Conservation (phyloP, 208 protist genomes). For the Trypanosoma caninum region DNA sequence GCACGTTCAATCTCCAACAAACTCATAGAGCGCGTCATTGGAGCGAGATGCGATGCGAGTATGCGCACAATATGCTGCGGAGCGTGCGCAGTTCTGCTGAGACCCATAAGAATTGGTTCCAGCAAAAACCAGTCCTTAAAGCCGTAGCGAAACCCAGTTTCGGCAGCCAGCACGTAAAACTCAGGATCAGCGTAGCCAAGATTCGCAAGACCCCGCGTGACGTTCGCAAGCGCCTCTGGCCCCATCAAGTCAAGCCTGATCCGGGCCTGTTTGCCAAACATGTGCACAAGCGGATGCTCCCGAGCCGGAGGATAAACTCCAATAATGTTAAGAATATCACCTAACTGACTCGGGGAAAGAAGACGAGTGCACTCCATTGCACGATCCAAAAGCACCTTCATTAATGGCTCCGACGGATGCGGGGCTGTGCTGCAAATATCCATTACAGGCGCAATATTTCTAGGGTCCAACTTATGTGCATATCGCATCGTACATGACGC, state of each 20-base stretch:
- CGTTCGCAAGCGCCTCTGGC: slow-evolving; percentile 34
- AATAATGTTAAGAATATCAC: slow-evolving; percentile 61
- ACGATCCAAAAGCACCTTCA: slow-evolving; percentile 61
- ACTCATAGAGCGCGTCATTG: slow-evolving; percentile 69
- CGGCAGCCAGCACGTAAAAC: slow-evolving; percentile 68
- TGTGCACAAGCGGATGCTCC: slow-evolving; percentile 54
- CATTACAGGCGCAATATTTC: slow-evolving; percentile 67
- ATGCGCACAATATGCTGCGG: slow-evolving; percentile 48
- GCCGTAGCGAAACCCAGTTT: slow-evolving; percentile 66
- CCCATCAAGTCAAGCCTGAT: slow-evolving; percentile 77
- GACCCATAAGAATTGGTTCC: slow-evolving; percentile 76
- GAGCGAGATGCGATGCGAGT: slow-evolving; percentile 54
- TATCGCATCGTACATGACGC: slow-evolving; percentile 37
- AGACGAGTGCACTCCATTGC: slow-evolving; percentile 57
- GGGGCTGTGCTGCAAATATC: slow-evolving; percentile 76
- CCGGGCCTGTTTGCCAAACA: slow-evolving; percentile 66
- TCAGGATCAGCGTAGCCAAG: slow-evolving; percentile 71
- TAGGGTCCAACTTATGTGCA: slow-evolving; percentile 37
- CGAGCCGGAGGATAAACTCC: slow-evolving; percentile 70
- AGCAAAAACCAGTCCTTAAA: slow-evolving; percentile 71
- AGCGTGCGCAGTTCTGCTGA: slow-evolving; percentile 44
- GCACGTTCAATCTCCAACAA: slow-evolving; percentile 79
- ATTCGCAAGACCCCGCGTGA: slow-evolving; percentile 62
- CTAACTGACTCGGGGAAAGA: slow-evolving; percentile 58
- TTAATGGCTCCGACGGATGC: slow-evolving; percentile 54